These are phyloP conservation scores for Neurospora sublineolata DNA, from an alignment of 495 filamentous ascomycete species.

Conservation along the genomic window DNA sequence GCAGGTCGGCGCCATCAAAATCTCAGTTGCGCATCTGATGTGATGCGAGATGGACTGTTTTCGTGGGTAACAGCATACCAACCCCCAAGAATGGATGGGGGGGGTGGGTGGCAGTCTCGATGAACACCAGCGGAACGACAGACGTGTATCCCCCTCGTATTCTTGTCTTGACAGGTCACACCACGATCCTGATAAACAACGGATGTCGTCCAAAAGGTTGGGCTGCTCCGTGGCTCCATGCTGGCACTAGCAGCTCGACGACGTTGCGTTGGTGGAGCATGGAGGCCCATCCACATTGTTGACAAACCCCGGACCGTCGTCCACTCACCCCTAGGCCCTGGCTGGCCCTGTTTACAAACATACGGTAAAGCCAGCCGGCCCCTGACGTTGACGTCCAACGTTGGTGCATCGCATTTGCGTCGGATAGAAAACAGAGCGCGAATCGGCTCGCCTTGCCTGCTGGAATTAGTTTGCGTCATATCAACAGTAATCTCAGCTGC, in stretches of 20 bases:
- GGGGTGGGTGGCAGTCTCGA: background rate
- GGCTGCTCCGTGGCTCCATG: background rate
- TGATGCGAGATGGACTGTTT: background rate
- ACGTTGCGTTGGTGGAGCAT: background rate
- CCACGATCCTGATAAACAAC: background rate
- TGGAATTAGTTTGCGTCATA: background rate
- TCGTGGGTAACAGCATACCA: background rate
- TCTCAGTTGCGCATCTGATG: background rate
- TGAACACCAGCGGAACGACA: background rate
- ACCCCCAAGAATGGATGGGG: too few species aligned
- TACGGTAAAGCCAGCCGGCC: background rate
- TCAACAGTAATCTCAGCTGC: background rate
- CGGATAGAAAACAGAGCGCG: background rate
- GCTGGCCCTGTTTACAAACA: background rate
- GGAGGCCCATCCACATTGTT: background rate
- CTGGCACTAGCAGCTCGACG: background rate
- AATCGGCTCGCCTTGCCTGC: background rate
- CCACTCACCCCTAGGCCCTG: background rate
- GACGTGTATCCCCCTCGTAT: background rate
- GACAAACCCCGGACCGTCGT: background rate
- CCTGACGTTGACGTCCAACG: background rate
- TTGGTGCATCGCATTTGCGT: background rate
- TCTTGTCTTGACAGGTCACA: background rate
- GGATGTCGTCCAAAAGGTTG: background rate
- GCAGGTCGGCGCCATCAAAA: background rate